phyloP scores from a whole-genome alignment of 2,329 filamentous ascomycete species.

The Leptographium galeiforme region DNA sequence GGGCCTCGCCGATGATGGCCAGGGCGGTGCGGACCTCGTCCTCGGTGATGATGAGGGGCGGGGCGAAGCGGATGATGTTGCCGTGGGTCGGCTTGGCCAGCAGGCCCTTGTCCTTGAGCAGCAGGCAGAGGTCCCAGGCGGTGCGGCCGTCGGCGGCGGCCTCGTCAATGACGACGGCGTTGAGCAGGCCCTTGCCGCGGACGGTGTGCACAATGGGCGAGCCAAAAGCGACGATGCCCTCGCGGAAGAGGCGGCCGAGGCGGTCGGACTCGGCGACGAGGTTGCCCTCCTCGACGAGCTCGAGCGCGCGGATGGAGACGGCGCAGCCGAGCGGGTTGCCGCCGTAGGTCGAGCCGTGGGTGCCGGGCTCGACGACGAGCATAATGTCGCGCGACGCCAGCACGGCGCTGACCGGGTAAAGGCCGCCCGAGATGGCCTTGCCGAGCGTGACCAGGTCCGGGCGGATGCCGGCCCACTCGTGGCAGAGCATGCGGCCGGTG shows the following conservation, averaged over 20 bases:
- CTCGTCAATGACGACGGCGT: constrained; percentile 94
- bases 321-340: constrained; percentile 93
- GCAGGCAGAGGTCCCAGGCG: constrained; percentile 91
- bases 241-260: constrained; percentile 71
- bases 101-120: constrained; percentile 90
- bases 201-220: constrained; percentile 71
- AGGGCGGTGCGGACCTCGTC: constrained; percentile 69
- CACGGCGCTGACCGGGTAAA: constrained; percentile 97
- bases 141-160: constrained; percentile 68
- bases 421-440: constrained; percentile 94
- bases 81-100: constrained; percentile 96
- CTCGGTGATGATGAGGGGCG: constrained; percentile 87
- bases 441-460: constrained; percentile 89
- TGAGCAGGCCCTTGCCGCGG: constrained; percentile 85
- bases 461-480: constrained; percentile 89
- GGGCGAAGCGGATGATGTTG: constrained; percentile 97
- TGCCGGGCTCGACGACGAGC: constrained; percentile 90
- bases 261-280: constrained; percentile 71
- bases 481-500: constrained; percentile 86
- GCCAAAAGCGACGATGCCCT: constrained; percentile 61
- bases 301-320: constrained; percentile 85
- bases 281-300: constrained; percentile 84
- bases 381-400: constrained; percentile 81
- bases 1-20: constrained; percentile 65
- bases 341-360: constrained; percentile 96